These are phyloP conservation scores for Pleurotus sapidus DNA, from an alignment of 768 basidiomycete species.

Conservation along the genomic window DNA sequence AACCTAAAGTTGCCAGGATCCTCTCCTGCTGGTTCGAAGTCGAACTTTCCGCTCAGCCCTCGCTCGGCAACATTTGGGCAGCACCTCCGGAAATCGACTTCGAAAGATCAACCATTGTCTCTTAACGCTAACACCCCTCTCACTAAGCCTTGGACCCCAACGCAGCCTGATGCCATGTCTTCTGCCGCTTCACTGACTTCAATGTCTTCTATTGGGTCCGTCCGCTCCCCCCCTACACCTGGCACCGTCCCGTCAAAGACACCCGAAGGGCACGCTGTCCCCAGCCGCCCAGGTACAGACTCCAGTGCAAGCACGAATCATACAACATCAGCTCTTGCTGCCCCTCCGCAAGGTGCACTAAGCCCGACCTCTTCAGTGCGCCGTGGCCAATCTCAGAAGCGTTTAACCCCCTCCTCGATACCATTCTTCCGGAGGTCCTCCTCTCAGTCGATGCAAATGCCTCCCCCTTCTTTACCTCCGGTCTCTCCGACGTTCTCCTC, in stretches of 20 bases:
- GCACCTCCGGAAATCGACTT: constrained; percentile 64
- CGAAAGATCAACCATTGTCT: constrained; percentile 58
- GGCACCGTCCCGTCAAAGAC: constrained; percentile 1
- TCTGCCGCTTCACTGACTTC: constrained; percentile 78
- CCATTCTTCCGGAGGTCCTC: constrained; percentile 93
- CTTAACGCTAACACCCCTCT: constrained; percentile 21
- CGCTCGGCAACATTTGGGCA: constrained; percentile 66
- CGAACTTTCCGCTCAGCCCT: constrained; percentile 62
- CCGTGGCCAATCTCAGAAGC: constrained; percentile 63
- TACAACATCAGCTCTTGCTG: constrained; percentile 50
- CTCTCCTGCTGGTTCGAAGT: constrained; percentile 42
- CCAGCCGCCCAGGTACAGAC: constrained; percentile 71
- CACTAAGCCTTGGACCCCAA: constrained; percentile 56
- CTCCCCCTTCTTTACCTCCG: constrained; percentile 50
- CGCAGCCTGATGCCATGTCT: constrained; percentile 72
- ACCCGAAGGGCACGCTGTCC: constrained; percentile 45
- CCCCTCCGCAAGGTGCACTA: constrained; percentile 57
- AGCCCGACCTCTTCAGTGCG: constrained; percentile 72
- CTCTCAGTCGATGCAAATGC: constrained; percentile 80
- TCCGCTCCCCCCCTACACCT: constrained; percentile 61
- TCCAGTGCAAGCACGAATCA: constrained; percentile 74
- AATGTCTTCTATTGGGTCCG: constrained; percentile 70
- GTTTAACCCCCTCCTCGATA: constrained; percentile 89
- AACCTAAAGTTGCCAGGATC: constrained; percentile 72
- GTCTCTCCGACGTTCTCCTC: constrained; percentile 43